Conservation (phyloP, 129 eudicot genomes). For the Oenanthe sinensis region DNA sequence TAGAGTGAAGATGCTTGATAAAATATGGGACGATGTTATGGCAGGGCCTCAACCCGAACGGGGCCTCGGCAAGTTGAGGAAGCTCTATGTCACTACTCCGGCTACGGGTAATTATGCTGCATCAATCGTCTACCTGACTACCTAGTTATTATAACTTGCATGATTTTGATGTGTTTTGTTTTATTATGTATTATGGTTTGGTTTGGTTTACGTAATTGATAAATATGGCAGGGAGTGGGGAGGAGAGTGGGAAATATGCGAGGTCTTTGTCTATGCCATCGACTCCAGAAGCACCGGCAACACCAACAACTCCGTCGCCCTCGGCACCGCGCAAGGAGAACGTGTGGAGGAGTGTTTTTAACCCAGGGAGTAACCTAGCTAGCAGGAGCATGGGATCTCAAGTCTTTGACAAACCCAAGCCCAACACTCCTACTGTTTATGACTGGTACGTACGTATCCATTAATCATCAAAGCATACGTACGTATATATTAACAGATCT, state of each 20-base stretch:
- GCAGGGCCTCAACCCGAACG: conserved; percentile 87
- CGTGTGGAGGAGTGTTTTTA: conserved; percentile 97
- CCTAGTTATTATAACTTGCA: background rate
- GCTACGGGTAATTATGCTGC: background rate
- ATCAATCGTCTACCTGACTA: too few relatives aligned
- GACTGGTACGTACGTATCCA: conserved; percentile 56
- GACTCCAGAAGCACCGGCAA: conserved; percentile 32
- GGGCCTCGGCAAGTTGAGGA: conserved; percentile 66
- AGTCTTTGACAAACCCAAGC: conserved; percentile 56
- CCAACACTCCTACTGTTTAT: conserved; percentile 83
- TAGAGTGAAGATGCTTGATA: conserved; percentile 36
- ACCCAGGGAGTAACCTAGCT: conserved; percentile 84
- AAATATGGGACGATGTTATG: conserved; percentile 81
- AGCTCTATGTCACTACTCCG: conserved; percentile 16
- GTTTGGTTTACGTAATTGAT: background rate
- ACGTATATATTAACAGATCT: background rate
- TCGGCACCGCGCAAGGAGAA: conserved; percentile 61
- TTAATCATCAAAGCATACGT: background rate
- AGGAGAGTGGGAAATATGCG: conserved; percentile 36
- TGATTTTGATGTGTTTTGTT: background rate
- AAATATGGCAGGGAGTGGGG: conserved; percentile 9
- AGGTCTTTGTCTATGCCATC: conserved; percentile 61
- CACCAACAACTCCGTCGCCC: conserved; percentile 55
- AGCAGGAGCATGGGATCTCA: conserved; percentile 51
- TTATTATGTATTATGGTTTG: background rate